Evolutionary conservation across 2,329 filamentous ascomycete genomes (phyloP).

Genomic region (Harringtonia aguacate): DNA sequence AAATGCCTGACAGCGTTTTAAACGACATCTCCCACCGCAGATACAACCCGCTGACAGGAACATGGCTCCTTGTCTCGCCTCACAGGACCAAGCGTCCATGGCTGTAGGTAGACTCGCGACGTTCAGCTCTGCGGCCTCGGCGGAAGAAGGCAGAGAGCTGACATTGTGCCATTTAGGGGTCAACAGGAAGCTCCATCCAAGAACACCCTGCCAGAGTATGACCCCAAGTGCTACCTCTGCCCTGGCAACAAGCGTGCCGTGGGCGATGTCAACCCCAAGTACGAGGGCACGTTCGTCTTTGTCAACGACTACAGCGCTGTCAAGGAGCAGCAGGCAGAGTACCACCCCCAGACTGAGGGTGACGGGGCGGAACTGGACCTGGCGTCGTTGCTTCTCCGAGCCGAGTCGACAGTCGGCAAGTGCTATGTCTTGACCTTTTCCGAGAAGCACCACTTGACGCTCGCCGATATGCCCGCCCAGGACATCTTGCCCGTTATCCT

Average conservation of each 20-base stretch:
- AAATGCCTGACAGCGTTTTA: conserved; percentile 66
- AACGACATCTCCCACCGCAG: conserved; percentile 95
- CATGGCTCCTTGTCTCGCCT: conserved; percentile 89
- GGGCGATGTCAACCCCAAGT: conserved; percentile 77
- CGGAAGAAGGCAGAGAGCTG: not conserved
- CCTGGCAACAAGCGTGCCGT: conserved; percentile 82
- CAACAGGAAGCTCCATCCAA: conserved; percentile 64
- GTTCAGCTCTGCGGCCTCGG: not conserved
- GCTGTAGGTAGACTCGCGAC: conserved; percentile 58
- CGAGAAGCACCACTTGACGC: conserved; percentile 77
- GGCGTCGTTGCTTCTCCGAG: conserved; percentile 66
- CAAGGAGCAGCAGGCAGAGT: conserved; percentile 82
- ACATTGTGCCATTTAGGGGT: conserved; percentile 43
- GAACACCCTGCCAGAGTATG: conserved; percentile 65
- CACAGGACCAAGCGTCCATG: conserved; percentile 95
- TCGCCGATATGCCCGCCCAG: conserved; percentile 71
- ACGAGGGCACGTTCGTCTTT: conserved; percentile 82
- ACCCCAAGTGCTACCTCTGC: conserved; percentile 86
- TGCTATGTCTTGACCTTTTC: conserved; percentile 97
- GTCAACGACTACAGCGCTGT: conserved; percentile 97
- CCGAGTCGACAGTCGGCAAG: conserved; percentile 81
- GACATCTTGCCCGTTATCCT: conserved; percentile 77
- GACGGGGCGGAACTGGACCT: conserved; percentile 38
- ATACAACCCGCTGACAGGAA: conserved; percentile 83
- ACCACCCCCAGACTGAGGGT: conserved; percentile 32